Percentiles rank a stretch among this genome's conserved stretches.
Evolutionary conservation across 2,329 filamentous ascomycete species (phyloP).

Genomic region (Neodidymelliopsis sp.): DNA sequence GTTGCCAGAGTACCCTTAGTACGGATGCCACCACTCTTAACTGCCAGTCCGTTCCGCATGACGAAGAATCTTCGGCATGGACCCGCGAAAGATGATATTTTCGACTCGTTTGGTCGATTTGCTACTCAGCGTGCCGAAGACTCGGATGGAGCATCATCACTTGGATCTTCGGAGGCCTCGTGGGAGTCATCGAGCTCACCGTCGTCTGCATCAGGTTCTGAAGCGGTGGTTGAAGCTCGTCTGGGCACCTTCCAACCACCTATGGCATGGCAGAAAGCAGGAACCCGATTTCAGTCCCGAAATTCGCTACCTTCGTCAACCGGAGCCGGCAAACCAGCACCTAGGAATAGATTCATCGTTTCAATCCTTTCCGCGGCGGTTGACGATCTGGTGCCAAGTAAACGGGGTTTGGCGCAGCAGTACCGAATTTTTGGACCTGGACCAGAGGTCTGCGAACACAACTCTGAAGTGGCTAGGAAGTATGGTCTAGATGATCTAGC

Average conservation of each 20-base stretch:
- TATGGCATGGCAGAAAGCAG: conserved; percentile 60
- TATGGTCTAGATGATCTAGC: conserved; percentile 75
- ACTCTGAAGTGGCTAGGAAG: conserved; percentile 77
- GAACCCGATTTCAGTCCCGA: conserved; percentile 63
- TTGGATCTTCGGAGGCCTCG: conserved; percentile 39
- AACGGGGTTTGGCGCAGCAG: conserved; percentile 75
- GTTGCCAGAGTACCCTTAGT: conserved; percentile 56
- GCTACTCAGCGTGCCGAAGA: conserved; percentile 26
- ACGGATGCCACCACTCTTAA: conserved; percentile 38
- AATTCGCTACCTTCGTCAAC: conserved; percentile 51
- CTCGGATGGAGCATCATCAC: conserved; percentile 36
- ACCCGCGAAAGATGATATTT: conserved; percentile 58
- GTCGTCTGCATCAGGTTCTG: conserved; percentile 47
- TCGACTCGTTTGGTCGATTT: conserved; percentile 68
- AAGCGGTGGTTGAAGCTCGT: conserved; percentile 49
- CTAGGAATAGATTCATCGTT: conserved; percentile 71
- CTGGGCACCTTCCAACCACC: conserved; percentile 58
- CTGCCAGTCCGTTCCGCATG: conserved; percentile 38
- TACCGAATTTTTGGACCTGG: conserved; percentile 87
- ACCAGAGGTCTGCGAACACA: conserved; percentile 82
- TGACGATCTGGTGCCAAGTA: conserved; percentile 76
- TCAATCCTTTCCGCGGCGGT: conserved; percentile 71
- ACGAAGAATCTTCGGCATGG: conserved; percentile 35
- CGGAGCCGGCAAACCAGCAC: conserved; percentile 37
- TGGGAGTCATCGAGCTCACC: conserved; percentile 50